Evolutionary conservation across 202 grass and related monocot genomes (phyloP), one percentile per base, ranked within the genome.

Genomic region (Elaeis oleifera): DNA sequence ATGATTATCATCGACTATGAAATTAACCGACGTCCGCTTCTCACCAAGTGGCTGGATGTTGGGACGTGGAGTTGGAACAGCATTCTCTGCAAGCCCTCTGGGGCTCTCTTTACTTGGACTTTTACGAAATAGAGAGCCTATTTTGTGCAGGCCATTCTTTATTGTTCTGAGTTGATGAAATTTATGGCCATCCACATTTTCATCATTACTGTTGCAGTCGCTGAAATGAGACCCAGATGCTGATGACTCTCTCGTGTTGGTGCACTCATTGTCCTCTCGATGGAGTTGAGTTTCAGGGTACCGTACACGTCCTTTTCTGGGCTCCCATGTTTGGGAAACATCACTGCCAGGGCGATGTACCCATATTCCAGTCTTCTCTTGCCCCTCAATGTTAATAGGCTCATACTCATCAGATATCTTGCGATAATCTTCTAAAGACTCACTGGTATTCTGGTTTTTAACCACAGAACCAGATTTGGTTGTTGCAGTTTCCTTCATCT

Each of bases 361-460:
- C 86, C 86, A 97, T 77, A 89, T 54, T 14, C 82, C 84, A 48
- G 61, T 52, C 63, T 89, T 74, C n/a, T 97, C 92, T 75, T 86
- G 79, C 61, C 92, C 92, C 49, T 89, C 76, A 49, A 89, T 79
- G 58, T 79, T 79, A 51, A 97, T 91, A 39, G 76, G 79, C 76
- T 97, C 92, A 27, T 84, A 79, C 80, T 97, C 84, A 81, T 97
- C 92, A 31, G 74, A 28, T 22, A 80, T 26, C n/a, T 78, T 79
- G 25, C 75, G 16, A 36, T 82, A 70, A 68, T 76, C 84, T 77
- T 76, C 72, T 11, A 44, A 9, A 44, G 36, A 44, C 36, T 13
- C 36, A 3, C 14, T 5, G 77, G 65, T 24, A 31, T 60, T 32
- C 54, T 80, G 64, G 70, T 21, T 60, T 84, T 61, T 27, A 81